Evolutionary conservation across 2,329 filamentous ascomycete genomes (phyloP), one percentile per base, ranked within the genome.

Genomic region (Aschersonia sp.): DNA sequence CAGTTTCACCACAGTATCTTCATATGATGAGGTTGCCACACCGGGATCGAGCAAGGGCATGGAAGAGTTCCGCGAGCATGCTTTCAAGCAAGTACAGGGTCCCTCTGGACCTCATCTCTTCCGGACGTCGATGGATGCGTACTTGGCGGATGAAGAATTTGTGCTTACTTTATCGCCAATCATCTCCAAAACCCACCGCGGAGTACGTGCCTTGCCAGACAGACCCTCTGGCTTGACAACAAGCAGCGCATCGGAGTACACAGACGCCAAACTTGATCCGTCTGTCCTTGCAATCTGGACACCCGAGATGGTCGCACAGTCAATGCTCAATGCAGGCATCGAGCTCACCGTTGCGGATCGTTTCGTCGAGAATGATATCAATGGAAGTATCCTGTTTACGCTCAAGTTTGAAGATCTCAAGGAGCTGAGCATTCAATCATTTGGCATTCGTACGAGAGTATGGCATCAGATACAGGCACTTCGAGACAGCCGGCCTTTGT

Each of bases 341-440:
- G 89, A 95, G 61, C 68, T 79, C 46, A 68, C 74, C 6, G 74
- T 90, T 46, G 82, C 92, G 9, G 82, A 94, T 58, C 86, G 84
- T 56, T 96, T 98, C 58, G 75, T 89, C 52, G 78, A 84, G 57
- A 94, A 98, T 63, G 90, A 98, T 60, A 96, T 98, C 62, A 87
- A 83, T 30, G 90, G 90, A 11, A 75, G 80, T 5, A 86, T 97
- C 48, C 70, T 97, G 22, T 80, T 94, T 46, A 88, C 90, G n/a
- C 70, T 98, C 42, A 88, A 94, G 60, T 89, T 90, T 55, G 87
- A 94, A 53, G 89, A 92, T 57, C 68, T 92, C 49, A 83, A 83
- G 62, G 86, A 92, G 64, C 73, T 92, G 14, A 81, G 82, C 54
- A 90, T 92, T 48, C 72, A 76, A 50, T 90, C 86, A 1, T 90